Conservation (phyloP, 2,329 filamentous ascomycete species). For the Zasmidium cellare region DNA sequence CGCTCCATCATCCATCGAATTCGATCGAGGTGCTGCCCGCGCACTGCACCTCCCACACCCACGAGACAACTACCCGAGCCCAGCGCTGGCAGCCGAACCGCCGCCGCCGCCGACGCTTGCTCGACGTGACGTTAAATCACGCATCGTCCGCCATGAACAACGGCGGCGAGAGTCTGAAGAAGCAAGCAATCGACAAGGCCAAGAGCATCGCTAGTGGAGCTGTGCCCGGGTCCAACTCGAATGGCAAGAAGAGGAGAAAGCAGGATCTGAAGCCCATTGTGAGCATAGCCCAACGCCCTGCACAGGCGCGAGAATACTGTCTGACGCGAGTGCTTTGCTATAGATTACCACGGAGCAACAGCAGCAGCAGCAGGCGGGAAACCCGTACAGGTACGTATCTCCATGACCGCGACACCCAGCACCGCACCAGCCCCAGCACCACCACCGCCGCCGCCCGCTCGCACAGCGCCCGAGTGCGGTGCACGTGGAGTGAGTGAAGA, state of each 20-base stretch:
- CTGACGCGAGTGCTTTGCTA: background rate
- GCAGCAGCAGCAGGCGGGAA: conserved; percentile 7
- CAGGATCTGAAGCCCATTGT: conserved; percentile 67
- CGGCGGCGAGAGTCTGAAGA: conserved; percentile 33
- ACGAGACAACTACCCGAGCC: background rate
- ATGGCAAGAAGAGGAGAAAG: conserved; percentile 73
- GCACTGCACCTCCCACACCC: background rate
- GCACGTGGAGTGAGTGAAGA: background rate
- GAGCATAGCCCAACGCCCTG: background rate
- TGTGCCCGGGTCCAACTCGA: conserved; percentile 45
- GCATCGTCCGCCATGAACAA: conserved; percentile 22
- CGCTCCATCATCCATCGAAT: no score
- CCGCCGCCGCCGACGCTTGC: background rate
- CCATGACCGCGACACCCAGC: background rate
- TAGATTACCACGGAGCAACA: conserved; percentile 64
- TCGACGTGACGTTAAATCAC: conserved; percentile 5
- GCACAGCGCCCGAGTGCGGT: background rate
- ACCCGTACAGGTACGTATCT: conserved; percentile 10
- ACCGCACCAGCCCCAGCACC: background rate
- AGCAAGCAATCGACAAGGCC: conserved; percentile 65
- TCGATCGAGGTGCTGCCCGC: no score
- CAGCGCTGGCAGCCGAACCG: background rate
- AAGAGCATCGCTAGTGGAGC: conserved; percentile 63
- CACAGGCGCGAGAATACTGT: background rate
- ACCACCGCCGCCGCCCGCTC: background rate